Conservation (phyloP, 2,329 filamentous ascomycete species). For the Venturiaceae sp. region DNA sequence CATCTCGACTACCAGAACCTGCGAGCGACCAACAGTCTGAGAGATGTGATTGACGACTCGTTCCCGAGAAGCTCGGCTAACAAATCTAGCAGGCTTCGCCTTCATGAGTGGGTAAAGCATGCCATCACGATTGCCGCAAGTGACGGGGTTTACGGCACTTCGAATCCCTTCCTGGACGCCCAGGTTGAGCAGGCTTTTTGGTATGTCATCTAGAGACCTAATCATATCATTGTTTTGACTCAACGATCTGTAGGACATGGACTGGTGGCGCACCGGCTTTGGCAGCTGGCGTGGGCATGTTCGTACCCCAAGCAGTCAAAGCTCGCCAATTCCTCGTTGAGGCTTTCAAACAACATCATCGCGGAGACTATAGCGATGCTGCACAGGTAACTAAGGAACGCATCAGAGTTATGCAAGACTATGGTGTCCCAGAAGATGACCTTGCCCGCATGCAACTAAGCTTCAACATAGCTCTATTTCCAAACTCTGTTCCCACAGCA, state of each 20-base stretch:
- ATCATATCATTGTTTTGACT: neutral
- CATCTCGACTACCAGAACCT: neutral
- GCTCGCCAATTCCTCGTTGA: neutral
- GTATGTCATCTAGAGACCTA: neutral
- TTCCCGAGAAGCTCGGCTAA: neutral
- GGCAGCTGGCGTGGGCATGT: neutral
- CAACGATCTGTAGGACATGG: neutral
- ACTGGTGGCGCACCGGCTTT: neutral
- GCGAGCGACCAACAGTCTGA: neutral
- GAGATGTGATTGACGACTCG: neutral
- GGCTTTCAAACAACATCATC: neutral
- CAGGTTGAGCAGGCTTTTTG: constrained; percentile 1
- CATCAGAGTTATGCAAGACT: neutral
- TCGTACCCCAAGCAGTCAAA: neutral
- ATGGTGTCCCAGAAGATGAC: neutral
- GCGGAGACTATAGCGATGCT: neutral
- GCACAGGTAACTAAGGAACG: neutral
- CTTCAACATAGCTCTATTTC: constrained; percentile 20
- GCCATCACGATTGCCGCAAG: neutral
- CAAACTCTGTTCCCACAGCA: constrained; percentile 26
- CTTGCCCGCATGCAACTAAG: neutral
- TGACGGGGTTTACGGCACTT: neutral
- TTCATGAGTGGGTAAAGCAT: constrained; percentile 1
- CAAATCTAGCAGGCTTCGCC: neutral
- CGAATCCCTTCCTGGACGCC: neutral